These are phyloP conservation scores for Groenewaldozyma sp. DNA, from an alignment of 1,139 yeast genomes.

Conservation along the genomic window DNA sequence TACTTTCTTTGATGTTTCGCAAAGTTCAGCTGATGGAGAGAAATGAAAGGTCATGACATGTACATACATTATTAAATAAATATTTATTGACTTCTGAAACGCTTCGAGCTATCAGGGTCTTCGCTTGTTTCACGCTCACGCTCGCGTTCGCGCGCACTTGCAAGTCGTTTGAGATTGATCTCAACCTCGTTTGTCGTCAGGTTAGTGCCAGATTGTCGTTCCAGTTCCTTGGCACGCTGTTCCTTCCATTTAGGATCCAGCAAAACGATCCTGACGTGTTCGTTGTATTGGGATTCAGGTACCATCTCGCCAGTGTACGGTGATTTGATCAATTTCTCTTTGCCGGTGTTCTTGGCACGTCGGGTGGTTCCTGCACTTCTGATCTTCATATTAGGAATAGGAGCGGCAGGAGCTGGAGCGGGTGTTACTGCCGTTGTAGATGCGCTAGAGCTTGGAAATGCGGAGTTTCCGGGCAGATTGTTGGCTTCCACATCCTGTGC, in stretches of 20 bases:
- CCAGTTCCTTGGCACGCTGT: slow-evolving; percentile 53
- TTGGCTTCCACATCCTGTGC: slow-evolving; percentile 4
- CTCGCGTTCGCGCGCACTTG: slow-evolving; percentile 30
- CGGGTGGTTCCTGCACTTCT: slow-evolving; percentile 63
- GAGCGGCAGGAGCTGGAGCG: slow-evolving; percentile 8
- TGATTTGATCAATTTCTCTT: slow-evolving; percentile 43
- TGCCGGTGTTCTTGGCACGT: slow-evolving; percentile 27
- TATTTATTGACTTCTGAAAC: not conserved
- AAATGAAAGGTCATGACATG: too few species aligned
- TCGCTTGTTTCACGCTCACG: slow-evolving; percentile 1
- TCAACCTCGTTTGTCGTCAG: slow-evolving; percentile 62
- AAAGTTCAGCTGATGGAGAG: too few species aligned
- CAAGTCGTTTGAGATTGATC: slow-evolving; percentile 59
- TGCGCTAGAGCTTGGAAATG: slow-evolving; percentile 1
- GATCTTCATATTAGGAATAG: slow-evolving; percentile 46
- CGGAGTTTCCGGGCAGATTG: slow-evolving; percentile 7
- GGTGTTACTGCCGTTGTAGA: slow-evolving; percentile 2
- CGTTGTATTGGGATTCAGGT: slow-evolving; percentile 63
- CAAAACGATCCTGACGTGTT: slow-evolving; percentile 60
- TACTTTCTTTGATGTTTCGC: too few species aligned
- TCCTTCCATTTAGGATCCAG: slow-evolving; percentile 73
- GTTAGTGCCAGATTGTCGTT: slow-evolving; percentile 54
- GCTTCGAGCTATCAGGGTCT: too few species aligned
- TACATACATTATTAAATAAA: not conserved
- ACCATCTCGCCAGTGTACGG: slow-evolving; percentile 65